Percentiles rank a stretch among this genome's conserved stretches.
phyloP scores from a whole-genome alignment of 495 filamentous ascomycete genomes.

The Penicillium canariense region DNA sequence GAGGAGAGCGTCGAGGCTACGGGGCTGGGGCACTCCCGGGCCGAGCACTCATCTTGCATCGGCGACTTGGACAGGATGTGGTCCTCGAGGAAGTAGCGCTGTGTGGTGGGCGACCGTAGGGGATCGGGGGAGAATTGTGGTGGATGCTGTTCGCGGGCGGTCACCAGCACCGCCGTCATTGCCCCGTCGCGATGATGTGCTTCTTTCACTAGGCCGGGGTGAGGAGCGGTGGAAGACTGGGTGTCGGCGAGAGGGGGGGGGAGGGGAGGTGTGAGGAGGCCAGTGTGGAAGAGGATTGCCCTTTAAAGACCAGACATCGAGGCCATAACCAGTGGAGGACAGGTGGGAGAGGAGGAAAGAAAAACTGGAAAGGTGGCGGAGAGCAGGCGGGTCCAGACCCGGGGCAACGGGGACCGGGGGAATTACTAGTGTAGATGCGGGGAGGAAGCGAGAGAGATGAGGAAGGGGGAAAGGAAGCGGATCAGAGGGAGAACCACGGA shows the following conservation, averaged over 20 bases:
- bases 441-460: background rate
- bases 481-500: background rate
- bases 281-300: too few relatives aligned
- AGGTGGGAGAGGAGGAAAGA: background rate
- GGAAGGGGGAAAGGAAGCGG: background rate
- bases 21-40: slow-evolving; percentile 35
- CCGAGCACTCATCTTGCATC: slow-evolving; percentile 31
- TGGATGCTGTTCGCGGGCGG: slow-evolving; percentile 35
- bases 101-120: slow-evolving; percentile 41
- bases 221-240: background rate
- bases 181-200: too few relatives aligned
- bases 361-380: background rate
- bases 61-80: slow-evolving; percentile 35
- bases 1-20: slow-evolving; percentile 38
- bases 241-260: background rate
- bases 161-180: slow-evolving; percentile 49
- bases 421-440: background rate
- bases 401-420: too few relatives aligned
- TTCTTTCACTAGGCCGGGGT: too few relatives aligned
- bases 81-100: slow-evolving; percentile 44
- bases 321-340: too few relatives aligned
- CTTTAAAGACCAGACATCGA: too few relatives aligned
- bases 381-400: too few relatives aligned
- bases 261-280: too few relatives aligned
- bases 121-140: slow-evolving; percentile 41